Conservation (phyloP, 2,329 filamentous ascomycete genomes). For the Curvularia eragrostidis region DNA sequence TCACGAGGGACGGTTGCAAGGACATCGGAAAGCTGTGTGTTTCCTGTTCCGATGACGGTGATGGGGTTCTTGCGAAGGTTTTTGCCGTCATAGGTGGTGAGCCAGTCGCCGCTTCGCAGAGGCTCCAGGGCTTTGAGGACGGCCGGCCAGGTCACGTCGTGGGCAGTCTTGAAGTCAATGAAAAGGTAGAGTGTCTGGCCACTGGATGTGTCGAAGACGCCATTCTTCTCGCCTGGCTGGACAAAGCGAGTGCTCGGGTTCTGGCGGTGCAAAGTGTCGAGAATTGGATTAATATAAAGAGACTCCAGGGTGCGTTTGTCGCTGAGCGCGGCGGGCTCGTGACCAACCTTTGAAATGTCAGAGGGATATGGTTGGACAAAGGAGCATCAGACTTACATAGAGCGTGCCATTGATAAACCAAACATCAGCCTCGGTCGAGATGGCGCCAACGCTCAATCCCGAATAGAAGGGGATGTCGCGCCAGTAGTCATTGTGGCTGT, state of each 20-base stretch:
- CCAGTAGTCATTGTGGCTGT: slow-evolving; percentile 69
- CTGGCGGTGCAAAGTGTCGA: slow-evolving; percentile 61
- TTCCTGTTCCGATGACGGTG: slow-evolving; percentile 69
- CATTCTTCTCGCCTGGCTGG: slow-evolving; percentile 59
- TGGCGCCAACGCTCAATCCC: slow-evolving; percentile 64
- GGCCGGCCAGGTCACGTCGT: slow-evolving; percentile 61
- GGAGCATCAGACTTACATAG: slow-evolving; percentile 51
- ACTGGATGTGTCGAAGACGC: slow-evolving; percentile 66
- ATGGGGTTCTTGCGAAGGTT: slow-evolving; percentile 58
- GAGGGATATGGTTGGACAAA: neutral
- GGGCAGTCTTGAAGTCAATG: slow-evolving; percentile 68
- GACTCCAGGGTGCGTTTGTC: slow-evolving; percentile 61
- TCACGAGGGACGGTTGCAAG: slow-evolving; percentile 47
- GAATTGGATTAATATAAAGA: slow-evolving; percentile 66
- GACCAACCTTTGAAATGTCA: slow-evolving; percentile 57
- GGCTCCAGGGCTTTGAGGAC: slow-evolving; percentile 65
- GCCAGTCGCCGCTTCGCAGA: slow-evolving; percentile 60
- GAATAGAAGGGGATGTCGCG: slow-evolving; percentile 57
- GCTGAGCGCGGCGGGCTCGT: slow-evolving; percentile 61
- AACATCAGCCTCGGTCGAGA: slow-evolving; percentile 66
- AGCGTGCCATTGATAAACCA: slow-evolving; percentile 64
- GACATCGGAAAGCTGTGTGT: slow-evolving; percentile 53
- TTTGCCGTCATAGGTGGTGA: slow-evolving; percentile 60
- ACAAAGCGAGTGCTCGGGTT: slow-evolving; percentile 62
- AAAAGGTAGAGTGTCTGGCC: slow-evolving; percentile 69